Base-by-base conservation (phyloP, 805 yeast species). In the Saccharomycopsis olivae region DNA sequence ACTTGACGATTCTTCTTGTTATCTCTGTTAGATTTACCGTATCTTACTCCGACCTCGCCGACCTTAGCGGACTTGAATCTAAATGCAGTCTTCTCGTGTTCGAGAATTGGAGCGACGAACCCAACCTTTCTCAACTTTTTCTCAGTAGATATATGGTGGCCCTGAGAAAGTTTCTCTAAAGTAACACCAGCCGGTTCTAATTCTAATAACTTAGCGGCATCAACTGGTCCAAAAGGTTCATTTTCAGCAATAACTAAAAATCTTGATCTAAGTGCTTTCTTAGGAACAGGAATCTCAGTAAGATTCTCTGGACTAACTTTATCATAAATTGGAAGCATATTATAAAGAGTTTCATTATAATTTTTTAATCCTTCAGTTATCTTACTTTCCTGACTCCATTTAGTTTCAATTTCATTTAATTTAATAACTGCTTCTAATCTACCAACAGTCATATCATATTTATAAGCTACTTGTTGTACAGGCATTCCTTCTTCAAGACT, bases 141-240 rank as follows among this genome's bases (percentile, higher is more conserved):
- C 20, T 48, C 39, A 30, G 54, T 51, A 13, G 57, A 59, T 8
- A 61, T 59, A 41, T 70, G 76, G 36, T 75, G 75, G 33, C 70
- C 64, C 50, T 74, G 53, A 10, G 84, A 68, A 47, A 88, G 68
- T 57, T 73, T 75, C 51, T 77, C 74, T 51, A 88, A 68, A 2
- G 92, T 82, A 28, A 68, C 75, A 35, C 75, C 72, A 21, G 97
- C 96, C n/a, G 95, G 94, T 57, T 84, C 88, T 48, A 89, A 68
- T 32, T 71, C 87, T 48, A 85, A 73, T 29, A 81, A 72, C 42
- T 75, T 66, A 36, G 98, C 96, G 11, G 98, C 96, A 55, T 92
- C 97, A 4, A 87, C 70, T 4, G 96, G 95, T 5, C 96, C 96
- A 57, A 89, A 88, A 8, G 95, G 95, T 63, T 87, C 94, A 20